Base-by-base conservation (phyloP, 192 early-diverging fungal genomes). In the Endogone sp. region DNA sequence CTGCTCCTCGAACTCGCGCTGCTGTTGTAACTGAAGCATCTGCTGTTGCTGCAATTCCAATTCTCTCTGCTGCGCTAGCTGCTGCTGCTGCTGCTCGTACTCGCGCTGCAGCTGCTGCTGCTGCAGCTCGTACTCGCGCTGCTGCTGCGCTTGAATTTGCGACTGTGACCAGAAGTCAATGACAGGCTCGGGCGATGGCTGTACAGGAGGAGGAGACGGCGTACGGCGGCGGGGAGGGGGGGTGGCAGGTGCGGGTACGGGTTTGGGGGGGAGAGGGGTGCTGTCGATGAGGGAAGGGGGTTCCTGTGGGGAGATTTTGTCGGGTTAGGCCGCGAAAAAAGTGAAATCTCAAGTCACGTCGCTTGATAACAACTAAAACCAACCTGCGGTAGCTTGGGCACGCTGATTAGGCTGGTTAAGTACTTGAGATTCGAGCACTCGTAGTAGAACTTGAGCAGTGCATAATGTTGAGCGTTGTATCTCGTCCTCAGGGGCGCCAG, bases 341-440 rank as follows among this genome's bases (percentile, higher is more conserved):
- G 8, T 29, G 4, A 71, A 13, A 32, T 16, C 26, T 3, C 8
- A n/a, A n/a, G n/a, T n/a, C n/a, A n/a, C n/a, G n/a, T n/a, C n/a
- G n/a, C n/a, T n/a, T n/a, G 1, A 29, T 22, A 28, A 67, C 54
- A 55, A 8, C 24, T n/a, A 64, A 21, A 28, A 60, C 71, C 1
- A 54, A 76, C 74, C 74, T 83, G 85, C 3, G 91, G 84, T 32
- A 98, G 78, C 64, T 85, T 88, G 26, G 97, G 97, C 22, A 99
- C 93, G 29, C 81, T 87, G 68, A 98, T 94, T 64, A 99, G 84
- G 57, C 91, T 93, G n/a, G 94, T 96, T 58, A 99, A 77, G 76
- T 98, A 99, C 69, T 88, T 88, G 25, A 98, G 75, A 60, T 90
- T 91, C 44, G 89, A 88, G 78, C 94, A 95, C 59, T 97, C 92